phyloP scores from a whole-genome alignment of 2,329 filamentous ascomycete species.

The Arthrinium phaeospermum region DNA sequence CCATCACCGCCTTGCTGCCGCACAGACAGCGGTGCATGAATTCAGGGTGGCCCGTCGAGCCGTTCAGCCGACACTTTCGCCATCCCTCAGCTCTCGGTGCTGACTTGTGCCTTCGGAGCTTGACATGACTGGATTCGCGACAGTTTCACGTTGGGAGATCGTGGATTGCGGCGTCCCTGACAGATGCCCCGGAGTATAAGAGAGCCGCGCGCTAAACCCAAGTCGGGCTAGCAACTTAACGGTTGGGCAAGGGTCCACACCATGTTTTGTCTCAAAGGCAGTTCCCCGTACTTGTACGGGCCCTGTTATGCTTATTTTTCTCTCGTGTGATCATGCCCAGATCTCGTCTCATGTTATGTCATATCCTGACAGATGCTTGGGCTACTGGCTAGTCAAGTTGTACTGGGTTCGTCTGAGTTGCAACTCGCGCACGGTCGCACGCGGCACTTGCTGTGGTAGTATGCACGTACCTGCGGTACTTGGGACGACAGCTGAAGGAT shows the following conservation, averaged over 20 bases:
- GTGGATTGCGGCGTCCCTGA: background rate
- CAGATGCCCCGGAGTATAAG: background rate
- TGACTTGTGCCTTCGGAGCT: background rate
- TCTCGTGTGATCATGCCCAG: background rate
- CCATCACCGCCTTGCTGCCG: background rate
- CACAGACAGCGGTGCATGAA: background rate
- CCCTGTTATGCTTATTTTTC: background rate
- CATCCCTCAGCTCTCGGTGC: background rate
- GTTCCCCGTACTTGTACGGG: background rate
- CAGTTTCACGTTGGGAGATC: slow-evolving; percentile 1
- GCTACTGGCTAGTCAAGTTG: background rate
- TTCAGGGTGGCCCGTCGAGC: background rate
- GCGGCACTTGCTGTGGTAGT: background rate
- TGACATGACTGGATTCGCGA: background rate
- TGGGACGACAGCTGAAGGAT: slow-evolving; percentile 4
- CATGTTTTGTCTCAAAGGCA: background rate
- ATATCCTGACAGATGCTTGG: background rate
- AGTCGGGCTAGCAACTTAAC: background rate
- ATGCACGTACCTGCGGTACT: background rate
- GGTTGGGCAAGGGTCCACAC: background rate
- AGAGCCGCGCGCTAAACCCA: slow-evolving; percentile 5
- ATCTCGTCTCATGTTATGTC: slow-evolving; percentile 7
- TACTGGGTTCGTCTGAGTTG: background rate
- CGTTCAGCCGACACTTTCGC: background rate
- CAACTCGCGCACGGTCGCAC: background rate